Conservation (phyloP, 805 yeast genomes). For the Cyberlindnera suaveolens region DNA sequence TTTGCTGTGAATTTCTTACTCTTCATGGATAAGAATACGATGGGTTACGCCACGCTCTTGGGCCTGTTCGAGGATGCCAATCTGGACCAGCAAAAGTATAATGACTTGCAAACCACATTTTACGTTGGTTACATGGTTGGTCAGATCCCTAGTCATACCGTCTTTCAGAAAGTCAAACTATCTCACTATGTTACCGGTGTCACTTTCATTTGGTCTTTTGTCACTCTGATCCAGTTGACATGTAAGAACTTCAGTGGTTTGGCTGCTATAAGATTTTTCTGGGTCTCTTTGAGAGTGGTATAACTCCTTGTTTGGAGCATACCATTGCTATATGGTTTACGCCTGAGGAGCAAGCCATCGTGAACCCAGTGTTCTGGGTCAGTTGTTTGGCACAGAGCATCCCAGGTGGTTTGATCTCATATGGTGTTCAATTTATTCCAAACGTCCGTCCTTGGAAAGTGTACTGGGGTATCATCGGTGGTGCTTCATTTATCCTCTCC, state of each 20-base stretch:
- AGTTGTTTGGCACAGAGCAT: conserved; percentile 10
- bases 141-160: conserved; percentile 7
- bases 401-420: conserved; percentile 12
- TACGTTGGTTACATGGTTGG: conserved; percentile 12
- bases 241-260: conserved; percentile 4
- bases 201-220: conserved; percentile 9
- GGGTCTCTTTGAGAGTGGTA: conserved; percentile 20
- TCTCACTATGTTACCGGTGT: conserved; percentile 1
- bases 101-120: conserved; percentile 6
- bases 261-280: conserved; percentile 12
- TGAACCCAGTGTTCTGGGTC: conserved; percentile 36
- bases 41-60: conserved; percentile 11
- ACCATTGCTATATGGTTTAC: conserved; percentile 40
- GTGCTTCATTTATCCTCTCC: conserved; percentile 33
- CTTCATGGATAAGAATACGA: conserved; percentile 14
- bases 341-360: conserved; percentile 33
- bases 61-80: conserved; percentile 10
- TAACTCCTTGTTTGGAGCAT: conserved; percentile 31
- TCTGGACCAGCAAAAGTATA: conserved; percentile 7
- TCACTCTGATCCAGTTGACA: conserved; percentile 1
- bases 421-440: conserved; percentile 13
- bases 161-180: conserved; percentile 7
- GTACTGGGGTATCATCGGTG: conserved; percentile 42
- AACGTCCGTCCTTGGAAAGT: conserved; percentile 36
- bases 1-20: conserved; percentile 12